These are phyloP conservation scores for Lagerstroemia speciosa DNA, from an alignment of 345 rosid genomes.

Conservation along the genomic window DNA sequence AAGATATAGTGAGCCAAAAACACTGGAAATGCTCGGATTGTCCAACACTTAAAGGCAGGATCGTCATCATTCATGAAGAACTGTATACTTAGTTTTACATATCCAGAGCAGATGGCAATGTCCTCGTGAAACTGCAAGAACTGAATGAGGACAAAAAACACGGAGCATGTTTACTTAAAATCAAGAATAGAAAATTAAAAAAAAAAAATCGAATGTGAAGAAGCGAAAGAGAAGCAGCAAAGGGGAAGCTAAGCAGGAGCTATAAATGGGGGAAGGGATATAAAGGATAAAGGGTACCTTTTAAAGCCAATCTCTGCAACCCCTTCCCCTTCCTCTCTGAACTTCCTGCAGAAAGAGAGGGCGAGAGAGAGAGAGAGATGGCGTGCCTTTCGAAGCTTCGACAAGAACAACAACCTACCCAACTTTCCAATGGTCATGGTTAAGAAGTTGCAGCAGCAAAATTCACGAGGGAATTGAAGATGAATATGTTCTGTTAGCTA, in stretches of 20 bases:
- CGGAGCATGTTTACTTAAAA: no score
- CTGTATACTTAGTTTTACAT: no score
- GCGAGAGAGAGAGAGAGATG: neutral
- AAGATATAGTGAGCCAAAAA: neutral
- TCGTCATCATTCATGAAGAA: no score
- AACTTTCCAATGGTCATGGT: neutral
- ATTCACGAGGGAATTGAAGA: no score
- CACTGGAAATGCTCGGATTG: neutral
- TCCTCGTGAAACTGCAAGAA: no score
- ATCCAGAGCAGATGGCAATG: no score
- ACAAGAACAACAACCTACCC: slow-evolving; percentile 20
- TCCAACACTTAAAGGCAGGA: neutral
- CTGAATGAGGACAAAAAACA: no score
- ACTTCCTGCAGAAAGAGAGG: slow-evolving; percentile 14
- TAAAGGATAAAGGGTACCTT: slow-evolving; percentile 20
- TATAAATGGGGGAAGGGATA: neutral
- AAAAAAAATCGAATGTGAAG: neutral
- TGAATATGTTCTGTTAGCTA: no score
- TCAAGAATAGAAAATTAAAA: neutral
- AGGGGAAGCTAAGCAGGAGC: neutral
- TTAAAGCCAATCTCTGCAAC: slow-evolving; percentile 18
- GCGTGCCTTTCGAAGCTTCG: slow-evolving; percentile 28
- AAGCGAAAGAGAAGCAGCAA: neutral
- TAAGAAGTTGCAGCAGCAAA: no score
- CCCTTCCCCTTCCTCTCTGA: slow-evolving; percentile 16